Conservation (phyloP, 2,329 filamentous ascomycete genomes). For the Pseudogymnoascus sp. region DNA sequence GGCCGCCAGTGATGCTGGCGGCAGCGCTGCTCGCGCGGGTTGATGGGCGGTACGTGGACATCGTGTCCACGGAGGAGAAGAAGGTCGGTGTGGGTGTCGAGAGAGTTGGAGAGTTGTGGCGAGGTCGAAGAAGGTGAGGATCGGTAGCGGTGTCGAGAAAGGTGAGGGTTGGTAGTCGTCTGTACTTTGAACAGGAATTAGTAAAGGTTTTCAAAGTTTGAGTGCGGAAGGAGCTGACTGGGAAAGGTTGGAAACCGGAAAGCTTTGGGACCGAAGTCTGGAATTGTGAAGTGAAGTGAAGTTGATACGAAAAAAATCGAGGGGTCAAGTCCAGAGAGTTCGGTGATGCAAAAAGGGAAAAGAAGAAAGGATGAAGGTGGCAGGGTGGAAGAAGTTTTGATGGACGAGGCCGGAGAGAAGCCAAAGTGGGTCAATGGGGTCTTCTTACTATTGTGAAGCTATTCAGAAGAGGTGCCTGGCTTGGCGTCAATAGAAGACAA, state of each 20-base stretch:
- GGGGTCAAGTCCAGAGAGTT: neutral
- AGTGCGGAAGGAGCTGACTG: neutral
- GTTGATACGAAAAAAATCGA: slow-evolving; percentile 1
- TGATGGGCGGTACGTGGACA: slow-evolving; percentile 1
- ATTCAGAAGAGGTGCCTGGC: slow-evolving; percentile 9
- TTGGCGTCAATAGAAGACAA: slow-evolving; percentile 5
- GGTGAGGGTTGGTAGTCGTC: neutral
- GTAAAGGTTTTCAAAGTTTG: neutral
- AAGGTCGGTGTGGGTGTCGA: neutral
- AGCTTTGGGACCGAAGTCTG: slow-evolving; percentile 2
- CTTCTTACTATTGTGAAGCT: slow-evolving; percentile 14
- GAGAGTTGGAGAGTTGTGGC: neutral
- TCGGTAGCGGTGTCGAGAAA: neutral
- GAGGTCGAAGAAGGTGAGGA: neutral
- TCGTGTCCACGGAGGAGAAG: neutral
- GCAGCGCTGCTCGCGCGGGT: slow-evolving; percentile 1
- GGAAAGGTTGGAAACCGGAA: neutral
- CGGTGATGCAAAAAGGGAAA: neutral
- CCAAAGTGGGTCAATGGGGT: neutral
- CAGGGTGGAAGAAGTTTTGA: neutral
- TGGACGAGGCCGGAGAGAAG: neutral
- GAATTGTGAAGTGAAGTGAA: neutral
- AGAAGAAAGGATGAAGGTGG: neutral
- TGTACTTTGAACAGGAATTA: neutral
- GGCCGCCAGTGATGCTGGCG: neutral